phyloP scores from a whole-genome alignment of 352 stramenopile genomes.

The Phytophthora meadii region DNA sequence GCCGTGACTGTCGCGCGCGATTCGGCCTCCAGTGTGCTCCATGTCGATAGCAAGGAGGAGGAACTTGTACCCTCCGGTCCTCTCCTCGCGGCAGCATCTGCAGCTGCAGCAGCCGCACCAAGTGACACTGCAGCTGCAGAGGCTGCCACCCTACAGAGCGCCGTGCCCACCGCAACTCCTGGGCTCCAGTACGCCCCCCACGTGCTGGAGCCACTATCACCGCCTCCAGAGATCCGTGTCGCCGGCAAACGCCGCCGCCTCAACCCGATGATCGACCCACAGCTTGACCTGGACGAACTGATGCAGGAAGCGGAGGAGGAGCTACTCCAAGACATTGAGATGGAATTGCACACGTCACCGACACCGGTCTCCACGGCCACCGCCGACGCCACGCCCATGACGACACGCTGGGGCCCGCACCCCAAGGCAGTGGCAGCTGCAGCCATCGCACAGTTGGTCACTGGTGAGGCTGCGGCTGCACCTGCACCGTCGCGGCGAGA shows the following conservation, averaged over 20 bases:
- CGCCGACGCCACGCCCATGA: too few species aligned
- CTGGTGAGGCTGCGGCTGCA: neutral
- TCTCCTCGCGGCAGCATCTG: neutral
- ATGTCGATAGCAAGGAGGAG: neutral
- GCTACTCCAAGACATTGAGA: neutral
- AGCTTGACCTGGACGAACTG: neutral
- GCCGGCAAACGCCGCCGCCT: neutral
- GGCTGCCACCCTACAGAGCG: too few species aligned
- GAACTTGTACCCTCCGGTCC: too few species aligned
- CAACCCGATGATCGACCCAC: too few species aligned
- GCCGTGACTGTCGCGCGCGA: neutral
- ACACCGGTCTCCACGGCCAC: neutral
- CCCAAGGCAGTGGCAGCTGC: neutral
- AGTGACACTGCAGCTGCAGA: too few species aligned
- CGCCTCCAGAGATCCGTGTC: too few species aligned
- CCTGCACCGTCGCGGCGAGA: neutral
- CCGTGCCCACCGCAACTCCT: too few species aligned
- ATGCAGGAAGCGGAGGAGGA: neutral
- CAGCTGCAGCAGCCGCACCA: neutral
- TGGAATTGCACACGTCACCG: neutral
- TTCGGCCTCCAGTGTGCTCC: too few species aligned
- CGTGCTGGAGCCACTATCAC: too few species aligned
- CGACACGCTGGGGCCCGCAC: too few species aligned
- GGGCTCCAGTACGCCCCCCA: too few species aligned
- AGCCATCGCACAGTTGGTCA: neutral